phyloP scores from a whole-genome alignment of 495 filamentous ascomycete genomes.

The Friedmanniomyces simplex region DNA sequence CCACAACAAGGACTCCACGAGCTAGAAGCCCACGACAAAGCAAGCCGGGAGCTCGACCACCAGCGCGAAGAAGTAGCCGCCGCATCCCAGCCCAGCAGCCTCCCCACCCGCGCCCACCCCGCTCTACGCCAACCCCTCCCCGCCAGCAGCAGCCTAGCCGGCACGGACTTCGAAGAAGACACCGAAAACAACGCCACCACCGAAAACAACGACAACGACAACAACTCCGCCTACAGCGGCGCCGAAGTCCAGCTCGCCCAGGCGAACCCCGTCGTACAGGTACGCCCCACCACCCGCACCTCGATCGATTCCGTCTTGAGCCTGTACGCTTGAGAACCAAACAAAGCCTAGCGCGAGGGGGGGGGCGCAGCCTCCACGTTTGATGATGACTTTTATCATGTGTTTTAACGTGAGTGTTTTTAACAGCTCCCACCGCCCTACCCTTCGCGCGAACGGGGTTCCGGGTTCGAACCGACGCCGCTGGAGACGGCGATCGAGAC shows the following conservation, averaged over 20 bases:
- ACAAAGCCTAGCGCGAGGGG: no score
- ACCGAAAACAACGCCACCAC: no score
- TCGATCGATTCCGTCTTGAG: conserved; percentile 9
- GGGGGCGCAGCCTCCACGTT: no score
- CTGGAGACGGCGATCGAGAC: conserved; percentile 15
- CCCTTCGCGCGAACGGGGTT: not conserved
- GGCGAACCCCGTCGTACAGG: conserved; percentile 14
- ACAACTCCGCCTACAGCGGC: conserved; percentile 5
- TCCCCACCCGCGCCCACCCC: no score
- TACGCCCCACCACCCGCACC: conserved; percentile 4
- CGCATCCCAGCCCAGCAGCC: not conserved
- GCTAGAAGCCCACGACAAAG: conserved; percentile 1
- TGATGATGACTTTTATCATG: no score
- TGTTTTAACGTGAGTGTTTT: no score
- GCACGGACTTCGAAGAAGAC: conserved; percentile 4
- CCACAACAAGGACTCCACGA: not conserved
- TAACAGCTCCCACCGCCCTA: conserved; percentile 11
- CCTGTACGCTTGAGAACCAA: not conserved
- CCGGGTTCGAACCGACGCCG: conserved; percentile 3
- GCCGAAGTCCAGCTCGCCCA: conserved; percentile 1
- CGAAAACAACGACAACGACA: not conserved
- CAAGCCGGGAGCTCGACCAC: not conserved
- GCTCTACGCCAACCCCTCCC: not conserved
- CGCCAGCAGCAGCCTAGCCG: not conserved
- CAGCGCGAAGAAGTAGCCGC: conserved; percentile 1